A percentile compares a stretch with the other conserved stretches of the same genome.
These are phyloP conservation scores for Sequoia sempervirens DNA, from an alignment of 75 land plant genomes.

Conservation along the genomic window DNA sequence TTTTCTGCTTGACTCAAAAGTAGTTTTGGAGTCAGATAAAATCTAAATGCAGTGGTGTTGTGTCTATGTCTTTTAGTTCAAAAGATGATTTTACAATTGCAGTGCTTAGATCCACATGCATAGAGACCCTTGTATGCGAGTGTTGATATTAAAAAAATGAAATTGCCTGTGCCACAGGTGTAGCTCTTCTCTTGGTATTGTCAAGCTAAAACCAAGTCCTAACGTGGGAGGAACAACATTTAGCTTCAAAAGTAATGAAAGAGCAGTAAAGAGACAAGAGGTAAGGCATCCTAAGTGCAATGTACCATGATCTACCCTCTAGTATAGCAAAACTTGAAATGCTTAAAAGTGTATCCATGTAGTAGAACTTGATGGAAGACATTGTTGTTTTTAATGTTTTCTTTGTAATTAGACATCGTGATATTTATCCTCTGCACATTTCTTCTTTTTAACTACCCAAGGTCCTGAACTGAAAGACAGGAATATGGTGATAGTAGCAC, in stretches of 20 bases:
- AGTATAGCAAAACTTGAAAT: background rate
- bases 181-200: background rate
- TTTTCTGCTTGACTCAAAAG: background rate
- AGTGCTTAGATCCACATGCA: background rate
- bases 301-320: background rate
- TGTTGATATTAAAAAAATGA: background rate
- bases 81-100: background rate
- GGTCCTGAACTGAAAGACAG: background rate
- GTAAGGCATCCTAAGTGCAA: background rate
- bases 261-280: background rate
- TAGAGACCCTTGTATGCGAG: background rate
- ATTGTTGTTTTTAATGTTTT: background rate
- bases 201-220: background rate
- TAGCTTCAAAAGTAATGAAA: slow-evolving; percentile 4
- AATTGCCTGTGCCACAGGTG: background rate
- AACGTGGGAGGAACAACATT: background rate
- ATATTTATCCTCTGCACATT: background rate
- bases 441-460: background rate
- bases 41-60: too few relatives aligned
- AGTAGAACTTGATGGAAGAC: background rate
- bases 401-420: background rate
- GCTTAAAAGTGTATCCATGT: background rate
- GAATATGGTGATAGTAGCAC: background rate
- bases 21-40: background rate
- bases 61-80: background rate